These are phyloP conservation scores for Clonostachys byssicola DNA, from an alignment of 2,329 filamentous ascomycete genomes.

Conservation along the genomic window DNA sequence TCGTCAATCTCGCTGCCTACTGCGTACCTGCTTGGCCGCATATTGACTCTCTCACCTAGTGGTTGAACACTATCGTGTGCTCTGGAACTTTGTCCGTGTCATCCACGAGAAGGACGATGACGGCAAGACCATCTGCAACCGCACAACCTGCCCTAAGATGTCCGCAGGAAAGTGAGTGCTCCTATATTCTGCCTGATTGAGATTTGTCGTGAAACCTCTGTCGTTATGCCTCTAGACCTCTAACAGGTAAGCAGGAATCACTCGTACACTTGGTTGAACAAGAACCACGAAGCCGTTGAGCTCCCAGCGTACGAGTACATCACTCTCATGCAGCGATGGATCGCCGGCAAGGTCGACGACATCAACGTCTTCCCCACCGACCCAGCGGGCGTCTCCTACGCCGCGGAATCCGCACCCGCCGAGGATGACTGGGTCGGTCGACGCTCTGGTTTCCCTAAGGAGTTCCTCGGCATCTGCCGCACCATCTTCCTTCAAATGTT, in stretches of 20 bases:
- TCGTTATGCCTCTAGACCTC: neutral
- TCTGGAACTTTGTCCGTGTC: constrained; percentile 86
- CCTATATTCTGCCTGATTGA: neutral
- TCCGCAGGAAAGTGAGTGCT: constrained; percentile 77
- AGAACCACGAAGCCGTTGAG: constrained; percentile 75
- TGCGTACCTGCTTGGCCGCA: neutral
- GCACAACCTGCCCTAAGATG: constrained; percentile 84
- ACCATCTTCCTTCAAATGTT: constrained; percentile 94
- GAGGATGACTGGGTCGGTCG: constrained; percentile 77
- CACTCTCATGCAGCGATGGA: constrained; percentile 90
- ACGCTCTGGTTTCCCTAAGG: constrained; percentile 79
- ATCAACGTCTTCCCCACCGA: constrained; percentile 81
- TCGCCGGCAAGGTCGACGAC: constrained; percentile 87
- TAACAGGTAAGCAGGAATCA: constrained; percentile 51
- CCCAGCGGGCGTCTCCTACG: constrained; percentile 58
- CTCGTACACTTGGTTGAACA: constrained; percentile 90
- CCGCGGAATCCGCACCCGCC: constrained; percentile 37
- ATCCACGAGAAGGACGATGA: constrained; percentile 83
- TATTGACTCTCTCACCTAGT: constrained; percentile 44
- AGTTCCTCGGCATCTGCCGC: constrained; percentile 81
- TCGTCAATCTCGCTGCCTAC: constrained; percentile 17
- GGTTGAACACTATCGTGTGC: constrained; percentile 85
- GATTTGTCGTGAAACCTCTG: neutral
- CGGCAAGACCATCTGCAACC: constrained; percentile 77
- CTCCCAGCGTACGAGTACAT: constrained; percentile 88